A percentile compares a stretch with the other conserved stretches of the same genome.
Conservation (phyloP, 768 basidiomycete species). For the Serendipita indica region DNA sequence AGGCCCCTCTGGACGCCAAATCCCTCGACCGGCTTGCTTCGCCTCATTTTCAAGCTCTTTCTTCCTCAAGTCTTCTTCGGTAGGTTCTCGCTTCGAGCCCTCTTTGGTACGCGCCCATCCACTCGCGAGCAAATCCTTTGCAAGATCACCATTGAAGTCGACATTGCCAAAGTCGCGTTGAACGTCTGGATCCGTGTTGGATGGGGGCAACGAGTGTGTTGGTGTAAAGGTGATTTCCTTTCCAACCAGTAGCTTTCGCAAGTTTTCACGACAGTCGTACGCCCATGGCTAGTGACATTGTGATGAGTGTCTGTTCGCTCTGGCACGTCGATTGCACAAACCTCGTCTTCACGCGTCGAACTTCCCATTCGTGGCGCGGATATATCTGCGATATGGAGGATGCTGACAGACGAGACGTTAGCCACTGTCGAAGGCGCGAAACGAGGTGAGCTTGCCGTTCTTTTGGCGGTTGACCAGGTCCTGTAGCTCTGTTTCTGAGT, state of each 20-base stretch:
- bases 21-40: constrained; percentile 53
- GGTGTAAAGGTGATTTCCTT: constrained; percentile 80
- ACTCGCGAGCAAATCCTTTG: constrained; percentile 59
- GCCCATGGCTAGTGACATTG: constrained; percentile 54
- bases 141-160: constrained; percentile 60
- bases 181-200: constrained; percentile 41
- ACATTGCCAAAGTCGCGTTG: constrained; percentile 68
- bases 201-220: constrained; percentile 52
- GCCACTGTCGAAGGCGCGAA: constrained; percentile 9
- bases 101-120: constrained; percentile 97
- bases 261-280: constrained; percentile 84
- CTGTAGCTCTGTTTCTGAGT: constrained; percentile 57
- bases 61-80: constrained; percentile 59
- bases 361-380: constrained; percentile 74
- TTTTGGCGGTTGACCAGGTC: constrained; percentile 78
- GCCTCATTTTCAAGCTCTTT: constrained; percentile 67
- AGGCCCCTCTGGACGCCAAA: constrained; percentile 76
- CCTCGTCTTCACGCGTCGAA: constrained; percentile 78
- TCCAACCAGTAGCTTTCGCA: constrained; percentile 72
- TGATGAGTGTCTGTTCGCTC: not conserved
- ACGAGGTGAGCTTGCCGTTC: constrained; percentile 44
- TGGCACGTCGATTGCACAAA: constrained; percentile 20
- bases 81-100: constrained; percentile 54
- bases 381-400: constrained; percentile 81
- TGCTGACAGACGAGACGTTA: constrained; percentile 30